A percentile compares a stretch with the other conserved stretches of the same genome.
Conservation (phyloP, 2,329 filamentous ascomycete genomes). For the Stromatinia cepivora region DNA sequence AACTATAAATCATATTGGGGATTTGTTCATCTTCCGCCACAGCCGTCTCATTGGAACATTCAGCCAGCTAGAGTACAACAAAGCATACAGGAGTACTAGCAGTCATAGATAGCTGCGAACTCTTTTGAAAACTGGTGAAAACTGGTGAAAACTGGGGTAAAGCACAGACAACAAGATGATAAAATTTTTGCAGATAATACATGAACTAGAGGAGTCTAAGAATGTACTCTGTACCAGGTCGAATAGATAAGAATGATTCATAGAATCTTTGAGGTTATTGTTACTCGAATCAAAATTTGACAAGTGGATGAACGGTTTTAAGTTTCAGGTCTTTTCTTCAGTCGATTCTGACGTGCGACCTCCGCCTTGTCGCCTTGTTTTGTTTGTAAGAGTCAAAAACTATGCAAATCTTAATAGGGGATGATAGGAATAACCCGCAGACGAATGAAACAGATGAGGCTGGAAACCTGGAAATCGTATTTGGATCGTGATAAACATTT, state of each 20-base stretch:
- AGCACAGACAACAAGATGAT: constrained; percentile 9
- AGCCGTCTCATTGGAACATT: not conserved
- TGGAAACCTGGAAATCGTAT: not conserved
- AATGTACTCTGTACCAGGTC: not conserved
- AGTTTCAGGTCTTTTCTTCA: constrained; percentile 3
- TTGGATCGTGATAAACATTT: not conserved
- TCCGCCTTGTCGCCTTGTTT: constrained; percentile 1
- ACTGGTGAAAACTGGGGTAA: constrained; percentile 7
- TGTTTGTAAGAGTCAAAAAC: not conserved
- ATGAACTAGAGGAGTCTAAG: constrained; percentile 13
- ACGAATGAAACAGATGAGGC: constrained; percentile 25
- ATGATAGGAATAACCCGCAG: not conserved
- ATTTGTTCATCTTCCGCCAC: constrained; percentile 13
- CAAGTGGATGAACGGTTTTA: constrained; percentile 22
- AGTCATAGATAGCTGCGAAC: not conserved
- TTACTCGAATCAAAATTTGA: constrained; percentile 21
- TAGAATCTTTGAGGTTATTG: not conserved
- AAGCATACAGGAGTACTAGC: not conserved
- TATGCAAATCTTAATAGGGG: not conserved
- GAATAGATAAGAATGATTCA: constrained; percentile 18
- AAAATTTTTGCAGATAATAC: constrained; percentile 1
- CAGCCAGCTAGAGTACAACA: not conserved
- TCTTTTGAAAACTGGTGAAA: constrained; percentile 7
- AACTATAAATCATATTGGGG: not conserved
- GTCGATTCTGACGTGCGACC: constrained; percentile 13